These are phyloP conservation scores for Phytopythium aichiense DNA, from an alignment of 352 stramenopile genomes.

Conservation along the genomic window DNA sequence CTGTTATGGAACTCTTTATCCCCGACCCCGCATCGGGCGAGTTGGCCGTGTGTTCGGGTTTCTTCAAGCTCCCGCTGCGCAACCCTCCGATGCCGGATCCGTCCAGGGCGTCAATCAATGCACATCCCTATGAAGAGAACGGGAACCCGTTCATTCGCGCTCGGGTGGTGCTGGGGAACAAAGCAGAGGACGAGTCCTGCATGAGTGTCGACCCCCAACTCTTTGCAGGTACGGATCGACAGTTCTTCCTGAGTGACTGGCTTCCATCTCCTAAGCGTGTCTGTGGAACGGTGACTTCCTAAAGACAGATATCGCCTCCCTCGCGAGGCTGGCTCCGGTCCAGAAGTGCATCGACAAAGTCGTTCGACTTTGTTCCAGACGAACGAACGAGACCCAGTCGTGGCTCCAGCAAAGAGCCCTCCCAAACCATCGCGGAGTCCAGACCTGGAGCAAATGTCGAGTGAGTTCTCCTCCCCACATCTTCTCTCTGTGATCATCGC, in stretches of 20 bases:
- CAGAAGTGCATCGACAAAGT: not conserved
- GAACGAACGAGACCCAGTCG: not conserved
- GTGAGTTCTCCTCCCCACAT: not conserved
- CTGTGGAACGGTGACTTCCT: not conserved
- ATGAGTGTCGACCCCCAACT: slow-evolving; percentile 32
- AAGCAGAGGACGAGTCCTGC: slow-evolving; percentile 19
- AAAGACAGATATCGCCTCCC: not conserved
- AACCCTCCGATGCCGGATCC: slow-evolving; percentile 38
- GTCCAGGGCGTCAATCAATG: slow-evolving; percentile 15
- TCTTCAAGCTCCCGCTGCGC: slow-evolving; percentile 37
- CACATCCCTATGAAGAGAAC: slow-evolving; percentile 5
- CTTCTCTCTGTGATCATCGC: not conserved
- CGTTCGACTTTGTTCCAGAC: not conserved
- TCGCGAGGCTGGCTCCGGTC: not conserved
- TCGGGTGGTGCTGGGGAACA: slow-evolving; percentile 27
- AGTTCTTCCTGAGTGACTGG: not conserved
- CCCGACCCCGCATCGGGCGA: not conserved
- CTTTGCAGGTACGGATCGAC: slow-evolving; percentile 18
- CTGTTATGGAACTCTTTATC: slow-evolving; percentile 31
- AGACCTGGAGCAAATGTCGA: not conserved
- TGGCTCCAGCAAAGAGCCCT: not conserved
- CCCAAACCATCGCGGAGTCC: not conserved
- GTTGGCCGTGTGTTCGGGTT: slow-evolving; percentile 17
- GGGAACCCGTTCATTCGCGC: slow-evolving; percentile 26
- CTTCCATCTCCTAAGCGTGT: not conserved